These are phyloP conservation scores for Nosema granulosis DNA, from an alignment of 371 early-diverging fungal genomes.

Conservation along the genomic window DNA sequence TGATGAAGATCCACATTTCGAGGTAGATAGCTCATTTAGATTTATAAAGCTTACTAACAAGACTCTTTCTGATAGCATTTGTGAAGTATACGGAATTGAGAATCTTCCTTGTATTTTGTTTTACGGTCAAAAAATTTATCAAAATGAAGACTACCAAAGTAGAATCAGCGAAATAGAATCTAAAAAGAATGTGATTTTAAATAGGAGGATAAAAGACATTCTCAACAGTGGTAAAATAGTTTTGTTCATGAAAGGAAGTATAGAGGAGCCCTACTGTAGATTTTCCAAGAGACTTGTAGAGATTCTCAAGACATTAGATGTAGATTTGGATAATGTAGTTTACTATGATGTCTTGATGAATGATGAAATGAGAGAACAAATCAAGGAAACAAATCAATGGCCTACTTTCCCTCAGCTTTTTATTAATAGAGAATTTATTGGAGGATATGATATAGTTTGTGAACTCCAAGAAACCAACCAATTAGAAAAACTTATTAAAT, in stretches of 20 bases:
- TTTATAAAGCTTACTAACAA: conserved; percentile 5
- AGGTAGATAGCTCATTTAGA: background rate
- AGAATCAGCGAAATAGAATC: conserved; percentile 20
- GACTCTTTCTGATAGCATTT: conserved; percentile 4
- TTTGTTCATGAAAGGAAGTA: conserved; percentile 80
- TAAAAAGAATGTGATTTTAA: conserved; percentile 26
- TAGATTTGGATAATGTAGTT: conserved; percentile 57
- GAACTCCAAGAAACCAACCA: conserved; percentile 71
- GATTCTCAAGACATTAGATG: conserved; percentile 22
- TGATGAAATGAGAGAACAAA: conserved; percentile 69
- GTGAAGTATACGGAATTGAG: conserved; percentile 17
- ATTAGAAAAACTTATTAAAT: conserved; percentile 68
- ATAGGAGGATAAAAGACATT: conserved; percentile 41
- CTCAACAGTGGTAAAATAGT: conserved; percentile 71
- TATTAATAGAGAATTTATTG: conserved; percentile 86
- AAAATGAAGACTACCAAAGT: conserved; percentile 33
- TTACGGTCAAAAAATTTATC: conserved; percentile 28
- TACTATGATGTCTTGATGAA: conserved; percentile 79
- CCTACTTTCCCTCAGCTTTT: conserved; percentile 95
- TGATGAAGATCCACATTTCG: background rate
- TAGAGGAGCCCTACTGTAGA: conserved; percentile 61
- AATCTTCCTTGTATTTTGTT: conserved; percentile 25
- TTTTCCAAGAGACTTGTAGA: conserved; percentile 59
- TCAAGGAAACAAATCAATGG: conserved; percentile 80
- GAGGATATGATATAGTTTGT: conserved; percentile 85